Evolutionary conservation across 768 basidiomycete species (phyloP).

Genomic region (Agaricus blazei): DNA sequence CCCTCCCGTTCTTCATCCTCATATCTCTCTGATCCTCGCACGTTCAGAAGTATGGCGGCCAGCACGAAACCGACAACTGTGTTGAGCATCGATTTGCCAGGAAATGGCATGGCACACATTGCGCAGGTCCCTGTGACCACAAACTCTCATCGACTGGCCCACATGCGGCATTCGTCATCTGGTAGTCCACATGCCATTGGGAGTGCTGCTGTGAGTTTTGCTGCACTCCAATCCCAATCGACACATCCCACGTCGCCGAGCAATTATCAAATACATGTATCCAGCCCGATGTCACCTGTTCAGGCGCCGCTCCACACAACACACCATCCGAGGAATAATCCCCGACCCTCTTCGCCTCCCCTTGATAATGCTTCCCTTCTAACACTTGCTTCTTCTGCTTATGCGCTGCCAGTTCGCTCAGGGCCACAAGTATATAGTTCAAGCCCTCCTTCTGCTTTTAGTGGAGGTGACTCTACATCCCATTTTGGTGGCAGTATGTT

Average conservation of each 20-base stretch:
- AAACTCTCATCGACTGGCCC: constrained; percentile 50
- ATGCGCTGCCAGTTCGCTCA: constrained; percentile 60
- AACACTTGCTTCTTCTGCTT: constrained; percentile 92
- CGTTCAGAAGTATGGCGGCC: constrained; percentile 77
- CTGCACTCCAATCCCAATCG: constrained; percentile 50
- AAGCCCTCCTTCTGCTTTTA: constrained; percentile 23
- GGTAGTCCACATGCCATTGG: constrained; percentile 24
- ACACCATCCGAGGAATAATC: constrained; percentile 96
- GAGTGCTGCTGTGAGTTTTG: constrained; percentile 60
- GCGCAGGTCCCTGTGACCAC: constrained; percentile 76
- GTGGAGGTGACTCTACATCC: constrained; percentile 56
- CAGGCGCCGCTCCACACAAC: constrained; percentile 87
- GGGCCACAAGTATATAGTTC: constrained; percentile 38
- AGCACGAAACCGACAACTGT: constrained; percentile 95
- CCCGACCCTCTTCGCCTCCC: constrained; percentile 86
- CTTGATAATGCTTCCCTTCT: constrained; percentile 88
- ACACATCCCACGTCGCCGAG: constrained; percentile 24
- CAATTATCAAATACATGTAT: constrained; percentile 26
- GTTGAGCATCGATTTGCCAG: constrained; percentile 79
- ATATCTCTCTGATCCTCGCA: constrained; percentile 75
- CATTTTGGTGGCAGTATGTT: constrained; percentile 64
- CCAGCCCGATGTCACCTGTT: constrained; percentile 28
- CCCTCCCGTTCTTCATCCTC: constrained; percentile 82
- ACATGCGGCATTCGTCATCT: constrained; percentile 58
- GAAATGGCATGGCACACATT: constrained; percentile 85